Evolutionary conservation across 768 basidiomycete species (phyloP), one percentile per base, ranked within the genome.

Genomic region (Amanita muscaria): DNA sequence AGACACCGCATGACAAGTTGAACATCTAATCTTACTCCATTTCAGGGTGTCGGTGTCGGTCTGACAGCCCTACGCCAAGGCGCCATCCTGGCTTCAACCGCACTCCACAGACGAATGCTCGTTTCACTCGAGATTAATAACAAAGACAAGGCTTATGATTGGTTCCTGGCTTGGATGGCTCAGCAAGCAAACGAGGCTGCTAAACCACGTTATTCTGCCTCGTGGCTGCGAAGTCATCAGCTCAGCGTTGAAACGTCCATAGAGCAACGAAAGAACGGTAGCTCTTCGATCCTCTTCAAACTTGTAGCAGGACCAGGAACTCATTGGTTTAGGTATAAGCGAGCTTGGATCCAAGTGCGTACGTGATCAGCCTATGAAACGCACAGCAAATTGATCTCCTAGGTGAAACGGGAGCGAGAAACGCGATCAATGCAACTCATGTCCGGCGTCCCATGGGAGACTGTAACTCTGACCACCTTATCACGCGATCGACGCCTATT

Each of bases 151-250:
- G 73, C 93, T 7, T 98, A 98, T 61, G 85, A 89, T 36, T 98
- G 96, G 92, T 93, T 98, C 62, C 78, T 99, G 32, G 70, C 83
- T 40, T 99, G 96, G 94, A 88, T 98, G 87, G 79, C 91, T 5
- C 74, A 76, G 39, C 83, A 88, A 48, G 68, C 77, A 1, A 61
- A 55, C 23, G 49, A 62, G 39, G 44, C 61, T 2, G 48, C 59
- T 8, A 56, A 57, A 15, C 55, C 62, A 48, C 57, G 48, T 24
- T 57, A 58, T 34, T 59, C 64, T 22, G 50, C 60, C 33, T 58
- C 62, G 45, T 84, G 79, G 77, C 63, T 83, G 40, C 74, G 80
- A 36, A 90, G 87, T 57, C 94, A 98, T 64, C 83, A 97, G 57
- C 73, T 99, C 5, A 93, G 90, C 55, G 91, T 99, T 3, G 91